Evolutionary conservation across 805 yeast genomes (phyloP), one percentile per base, ranked within the genome.

Genomic region (Tetrapisispora pingtungensis): DNA sequence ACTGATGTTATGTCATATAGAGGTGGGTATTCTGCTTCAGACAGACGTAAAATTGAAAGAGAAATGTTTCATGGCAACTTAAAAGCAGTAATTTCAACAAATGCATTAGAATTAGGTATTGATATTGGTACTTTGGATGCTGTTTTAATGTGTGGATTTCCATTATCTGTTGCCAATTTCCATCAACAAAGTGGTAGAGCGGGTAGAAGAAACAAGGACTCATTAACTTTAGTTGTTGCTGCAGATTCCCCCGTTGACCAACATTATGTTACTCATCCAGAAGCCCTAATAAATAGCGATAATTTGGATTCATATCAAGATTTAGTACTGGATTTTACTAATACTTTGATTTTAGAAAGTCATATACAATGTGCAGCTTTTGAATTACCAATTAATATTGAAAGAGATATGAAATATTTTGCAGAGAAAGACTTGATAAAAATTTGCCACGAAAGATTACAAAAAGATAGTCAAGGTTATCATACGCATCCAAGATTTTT

Each of bases 121-220:
- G 98, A 93, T 69, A 83, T 93, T 49, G 95, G 97, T 41, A 84
- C 83, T 13, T 68, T 93, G 39, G 98, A 93, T 62, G 88, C 95
- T 0, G 97, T 89, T 0, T 65, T 93, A 2, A 78, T 88, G 67
- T 86, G 95, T 56, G 97, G 97, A 0, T 93, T 93, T 50, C 99
- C 99, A 0, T 68, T 78, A 18, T 84, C 95, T 43, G 72, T 88
- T 47, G 80, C 94, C 41, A 87, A 87, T 49, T 76, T 93, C 58
- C 86, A 89, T 54, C 99, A 93, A 64, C 98, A 93, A 58, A 82
- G 93, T 68, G 99, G 99, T 32, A 73, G 99, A 57, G 97, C 96
- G 0, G 99, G 99, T 15, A 72, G 99, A 60, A 78, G 96, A 51
- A 77, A 74, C 42, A 75, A 75, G 43, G 97, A 93, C 40, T 86